Evolutionary conservation across 495 filamentous ascomycete species (phyloP).

Genomic region (Podospora pseudoanserina): DNA sequence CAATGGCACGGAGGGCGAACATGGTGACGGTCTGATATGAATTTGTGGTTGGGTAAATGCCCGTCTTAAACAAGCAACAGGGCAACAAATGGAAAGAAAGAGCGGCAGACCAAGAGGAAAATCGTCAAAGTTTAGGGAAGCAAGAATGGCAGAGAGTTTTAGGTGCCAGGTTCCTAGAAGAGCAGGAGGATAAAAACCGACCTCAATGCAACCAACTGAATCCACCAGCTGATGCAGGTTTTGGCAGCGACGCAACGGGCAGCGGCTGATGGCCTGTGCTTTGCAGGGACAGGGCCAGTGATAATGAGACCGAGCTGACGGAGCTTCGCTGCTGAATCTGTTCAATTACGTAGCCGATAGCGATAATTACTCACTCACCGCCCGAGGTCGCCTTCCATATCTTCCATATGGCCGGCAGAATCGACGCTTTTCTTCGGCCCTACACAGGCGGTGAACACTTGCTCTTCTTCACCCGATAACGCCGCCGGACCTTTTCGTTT

Average conservation of each 20-base stretch:
- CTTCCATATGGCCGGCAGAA: background rate
- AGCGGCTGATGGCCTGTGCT: constrained; percentile 15
- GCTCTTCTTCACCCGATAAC: constrained; percentile 5
- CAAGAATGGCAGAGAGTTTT: constrained; percentile 1
- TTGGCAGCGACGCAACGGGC: constrained; percentile 14
- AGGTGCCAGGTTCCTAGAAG: background rate
- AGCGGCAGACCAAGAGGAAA: background rate
- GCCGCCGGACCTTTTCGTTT: constrained; percentile 9
- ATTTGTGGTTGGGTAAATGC: constrained; percentile 1
- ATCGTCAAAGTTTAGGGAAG: constrained; percentile 10
- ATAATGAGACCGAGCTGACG: constrained; percentile 12
- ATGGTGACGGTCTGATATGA: constrained; percentile 34
- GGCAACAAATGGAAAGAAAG: constrained; percentile 9
- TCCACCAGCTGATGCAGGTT: constrained; percentile 19
- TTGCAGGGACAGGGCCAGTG: constrained; percentile 5
- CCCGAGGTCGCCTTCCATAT: background rate
- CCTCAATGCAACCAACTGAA: constrained; percentile 19
- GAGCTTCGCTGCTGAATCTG: constrained; percentile 7
- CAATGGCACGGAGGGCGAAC: constrained; percentile 50
- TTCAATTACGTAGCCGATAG: constrained; percentile 15
- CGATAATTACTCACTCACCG: constrained; percentile 1
- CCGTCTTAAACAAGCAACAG: constrained; percentile 3
- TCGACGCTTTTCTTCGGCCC: background rate
- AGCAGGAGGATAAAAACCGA: constrained; percentile 20
- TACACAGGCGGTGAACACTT: background rate